Conservation (phyloP, 805 yeast species). For the Kuraishia ogatae region DNA sequence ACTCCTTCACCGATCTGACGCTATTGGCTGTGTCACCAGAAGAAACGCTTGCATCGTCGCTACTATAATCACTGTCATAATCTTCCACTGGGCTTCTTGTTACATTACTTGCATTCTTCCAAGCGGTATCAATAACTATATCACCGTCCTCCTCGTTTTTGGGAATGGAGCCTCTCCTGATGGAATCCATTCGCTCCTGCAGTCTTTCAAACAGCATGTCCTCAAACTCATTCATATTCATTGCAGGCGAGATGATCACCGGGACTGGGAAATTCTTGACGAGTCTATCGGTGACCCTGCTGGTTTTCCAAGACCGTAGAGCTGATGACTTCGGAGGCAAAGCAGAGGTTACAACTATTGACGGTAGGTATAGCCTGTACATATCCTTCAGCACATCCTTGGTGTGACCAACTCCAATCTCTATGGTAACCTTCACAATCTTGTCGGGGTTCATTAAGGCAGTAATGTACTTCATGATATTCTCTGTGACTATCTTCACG, state of each 20-base stretch:
- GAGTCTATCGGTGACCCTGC: conserved; percentile 54
- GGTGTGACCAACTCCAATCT: conserved; percentile 51
- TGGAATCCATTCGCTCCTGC: conserved; percentile 7
- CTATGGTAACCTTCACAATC: conserved; percentile 46
- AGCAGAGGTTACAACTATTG: conserved; percentile 45
- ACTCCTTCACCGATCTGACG: conserved; percentile 12
- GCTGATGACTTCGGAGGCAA: conserved; percentile 43
- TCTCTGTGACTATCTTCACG: conserved; percentile 33
- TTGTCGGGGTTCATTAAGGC: conserved; percentile 35
- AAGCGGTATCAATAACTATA: conserved; percentile 3
- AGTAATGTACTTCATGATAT: conserved; percentile 44
- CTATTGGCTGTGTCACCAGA: conserved; percentile 5
- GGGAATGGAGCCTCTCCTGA: conserved; percentile 9
- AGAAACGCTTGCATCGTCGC: conserved; percentile 5
- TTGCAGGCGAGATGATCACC: conserved; percentile 56
- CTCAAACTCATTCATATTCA: conserved; percentile 48
- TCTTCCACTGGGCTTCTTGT: conserved; percentile 4
- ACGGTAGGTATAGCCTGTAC: conserved; percentile 54
- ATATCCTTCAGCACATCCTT: conserved; percentile 49
- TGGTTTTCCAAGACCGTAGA: conserved; percentile 49
- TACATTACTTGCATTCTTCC: conserved; percentile 3
- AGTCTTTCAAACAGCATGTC: conserved; percentile 24
- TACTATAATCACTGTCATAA: conserved; percentile 10
- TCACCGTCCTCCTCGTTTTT: conserved; percentile 11
- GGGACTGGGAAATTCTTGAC: conserved; percentile 61